phyloP scores from a whole-genome alignment of 768 basidiomycete species.

The Macrolepiota albuminosa region DNA sequence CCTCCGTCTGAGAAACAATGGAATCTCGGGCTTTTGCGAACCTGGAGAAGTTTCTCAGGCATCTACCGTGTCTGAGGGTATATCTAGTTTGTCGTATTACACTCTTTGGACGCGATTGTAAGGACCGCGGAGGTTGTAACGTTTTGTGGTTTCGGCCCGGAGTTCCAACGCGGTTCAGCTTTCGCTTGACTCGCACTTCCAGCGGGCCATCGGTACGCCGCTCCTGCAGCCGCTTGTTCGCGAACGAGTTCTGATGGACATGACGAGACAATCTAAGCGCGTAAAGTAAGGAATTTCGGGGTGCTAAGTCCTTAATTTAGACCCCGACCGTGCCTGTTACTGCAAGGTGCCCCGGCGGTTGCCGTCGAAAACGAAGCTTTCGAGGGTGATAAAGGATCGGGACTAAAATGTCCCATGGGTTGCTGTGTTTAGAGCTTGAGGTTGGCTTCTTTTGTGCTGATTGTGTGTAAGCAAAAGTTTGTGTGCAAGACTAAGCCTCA shows the following conservation, averaged over 20 bases:
- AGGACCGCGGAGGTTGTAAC: constrained; percentile 6
- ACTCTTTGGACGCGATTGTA: neutral
- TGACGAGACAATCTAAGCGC: neutral
- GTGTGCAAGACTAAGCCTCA: neutral
- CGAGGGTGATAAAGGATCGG: neutral
- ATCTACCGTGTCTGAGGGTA: neutral
- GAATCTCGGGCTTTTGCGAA: constrained; percentile 10
- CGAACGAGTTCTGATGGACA: constrained; percentile 5
- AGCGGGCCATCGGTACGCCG: constrained; percentile 2
- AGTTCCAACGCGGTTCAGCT: neutral
- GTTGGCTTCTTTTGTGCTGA: neutral
- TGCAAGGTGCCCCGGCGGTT: neutral
- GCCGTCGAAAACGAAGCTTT: neutral
- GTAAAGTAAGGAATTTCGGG: neutral
- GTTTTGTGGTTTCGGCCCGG: constrained; percentile 4
- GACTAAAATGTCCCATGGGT: neutral
- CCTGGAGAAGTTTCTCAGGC: constrained; percentile 5
- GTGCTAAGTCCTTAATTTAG: neutral
- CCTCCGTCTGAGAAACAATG: neutral
- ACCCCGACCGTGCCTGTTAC: constrained; percentile 1
- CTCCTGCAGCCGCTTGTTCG: constrained; percentile 4
- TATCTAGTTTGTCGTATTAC: neutral
- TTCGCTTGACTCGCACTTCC: neutral
- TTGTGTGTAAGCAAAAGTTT: constrained; percentile 5
- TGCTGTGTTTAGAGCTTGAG: neutral